Conservation (phyloP, 1,284 basidiomycete genomes). For the Pterulicium gracile region DNA sequence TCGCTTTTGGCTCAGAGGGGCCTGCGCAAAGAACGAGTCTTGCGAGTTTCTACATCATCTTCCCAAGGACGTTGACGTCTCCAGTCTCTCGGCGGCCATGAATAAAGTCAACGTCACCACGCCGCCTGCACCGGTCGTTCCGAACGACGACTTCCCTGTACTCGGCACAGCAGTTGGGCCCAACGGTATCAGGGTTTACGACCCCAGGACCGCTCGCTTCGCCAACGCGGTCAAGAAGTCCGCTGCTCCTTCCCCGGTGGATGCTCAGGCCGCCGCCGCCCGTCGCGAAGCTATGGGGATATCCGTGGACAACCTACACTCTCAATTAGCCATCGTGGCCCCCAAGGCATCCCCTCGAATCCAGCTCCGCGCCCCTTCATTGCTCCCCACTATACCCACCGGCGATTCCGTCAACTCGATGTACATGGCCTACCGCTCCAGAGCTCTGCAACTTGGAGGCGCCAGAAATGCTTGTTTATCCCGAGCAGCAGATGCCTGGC, state of each 20-base stretch:
- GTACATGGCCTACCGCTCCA: constrained; percentile 82
- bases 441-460: constrained; percentile 83
- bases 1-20: constrained; percentile 96
- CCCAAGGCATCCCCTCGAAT: constrained; percentile 79
- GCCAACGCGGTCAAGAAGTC: constrained; percentile 71
- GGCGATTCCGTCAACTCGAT: constrained; percentile 69
- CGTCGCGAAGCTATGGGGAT: constrained; percentile 45
- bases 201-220: constrained; percentile 79
- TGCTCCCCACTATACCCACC: constrained; percentile 84
- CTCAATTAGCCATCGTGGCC: constrained; percentile 60
- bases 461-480: constrained; percentile 93
- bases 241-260: constrained; percentile 18
- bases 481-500: constrained; percentile 91
- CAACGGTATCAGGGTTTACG: constrained; percentile 32
- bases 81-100: constrained; percentile 61
- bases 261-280: constrained; percentile 24
- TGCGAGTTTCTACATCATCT: constrained; percentile 88
- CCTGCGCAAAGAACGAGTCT: constrained; percentile 87
- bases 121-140: constrained; percentile 23
- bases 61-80: constrained; percentile 68
- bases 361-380: constrained; percentile 69
- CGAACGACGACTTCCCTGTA: constrained; percentile 82
- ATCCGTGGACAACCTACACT: constrained; percentile 50
- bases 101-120: constrained; percentile 49
- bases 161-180: constrained; percentile 36